These are phyloP conservation scores for Zizania latifolia DNA, from an alignment of 176 grass and related monocot genomes.

Conservation along the genomic window DNA sequence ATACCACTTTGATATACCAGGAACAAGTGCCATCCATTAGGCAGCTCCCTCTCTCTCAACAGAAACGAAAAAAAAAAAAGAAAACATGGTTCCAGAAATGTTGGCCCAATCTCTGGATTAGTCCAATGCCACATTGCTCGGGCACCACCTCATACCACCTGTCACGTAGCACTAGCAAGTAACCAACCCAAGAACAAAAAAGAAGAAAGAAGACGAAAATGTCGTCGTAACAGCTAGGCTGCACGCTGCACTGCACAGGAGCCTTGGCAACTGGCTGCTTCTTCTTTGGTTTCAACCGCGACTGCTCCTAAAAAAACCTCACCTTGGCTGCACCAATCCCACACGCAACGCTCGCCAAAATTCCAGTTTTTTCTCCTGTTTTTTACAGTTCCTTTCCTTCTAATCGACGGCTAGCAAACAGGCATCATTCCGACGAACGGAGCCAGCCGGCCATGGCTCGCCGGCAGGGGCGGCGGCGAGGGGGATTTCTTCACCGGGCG, in stretches of 20 bases:
- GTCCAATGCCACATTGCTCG: background rate
- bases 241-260: too few species aligned
- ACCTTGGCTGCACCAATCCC: background rate
- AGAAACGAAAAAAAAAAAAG: background rate
- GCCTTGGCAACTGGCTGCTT: too few species aligned
- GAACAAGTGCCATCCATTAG: background rate
- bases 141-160: background rate
- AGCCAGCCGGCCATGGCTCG: background rate
- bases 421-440: conserved; percentile 23
- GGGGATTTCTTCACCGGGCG: conserved; percentile 50
- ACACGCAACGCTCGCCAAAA: conserved; percentile 21
- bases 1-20: conserved; percentile 53
- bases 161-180: background rate
- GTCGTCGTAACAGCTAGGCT: background rate
- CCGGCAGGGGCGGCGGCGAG: conserved; percentile 8
- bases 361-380: background rate
- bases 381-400: background rate
- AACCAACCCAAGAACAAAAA: background rate
- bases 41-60: background rate
- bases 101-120: background rate
- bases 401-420: conserved; percentile 10
- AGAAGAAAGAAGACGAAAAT: background rate
- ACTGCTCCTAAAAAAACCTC: background rate
- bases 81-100: background rate
- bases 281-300: too few species aligned